A percentile compares a stretch with the other conserved stretches of the same genome.
Evolutionary conservation across 352 stramenopile genomes (phyloP).

Genomic region (Blastocystis sp.): DNA sequence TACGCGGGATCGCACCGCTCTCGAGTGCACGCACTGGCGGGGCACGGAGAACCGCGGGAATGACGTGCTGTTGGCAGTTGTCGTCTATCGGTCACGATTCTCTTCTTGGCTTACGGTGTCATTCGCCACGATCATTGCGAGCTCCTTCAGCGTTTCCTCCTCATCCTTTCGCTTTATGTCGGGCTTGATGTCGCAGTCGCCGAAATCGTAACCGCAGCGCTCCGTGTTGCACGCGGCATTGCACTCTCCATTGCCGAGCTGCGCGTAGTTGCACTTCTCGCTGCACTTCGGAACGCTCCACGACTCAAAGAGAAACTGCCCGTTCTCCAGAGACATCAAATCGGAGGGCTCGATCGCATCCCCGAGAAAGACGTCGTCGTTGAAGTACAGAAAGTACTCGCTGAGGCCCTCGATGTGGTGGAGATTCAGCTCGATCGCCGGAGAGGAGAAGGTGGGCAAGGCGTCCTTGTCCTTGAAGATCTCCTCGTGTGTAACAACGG

Average conservation of each 20-base stretch:
- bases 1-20: background rate
- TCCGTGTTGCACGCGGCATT: conserved; percentile 87
- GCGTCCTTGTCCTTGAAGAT: conserved; percentile 85
- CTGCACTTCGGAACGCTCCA: conserved; percentile 90
- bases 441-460: conserved; percentile 90
- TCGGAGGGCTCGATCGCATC: conserved; percentile 85
- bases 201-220: conserved; percentile 88
- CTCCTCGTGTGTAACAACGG: conserved; percentile 85
- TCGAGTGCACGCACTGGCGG: background rate
- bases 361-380: conserved; percentile 93
- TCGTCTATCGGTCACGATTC: background rate
- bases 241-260: conserved; percentile 79
- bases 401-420: conserved; percentile 89
- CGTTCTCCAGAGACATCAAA: conserved; percentile 84
- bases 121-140: too few relatives aligned
- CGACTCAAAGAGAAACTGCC: conserved; percentile 88
- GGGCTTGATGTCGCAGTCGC: conserved; percentile 83
- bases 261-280: conserved; percentile 79
- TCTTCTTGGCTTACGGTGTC: too few relatives aligned
- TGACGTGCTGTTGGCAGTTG: background rate
- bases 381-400: conserved; percentile 92
- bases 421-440: conserved; percentile 90
- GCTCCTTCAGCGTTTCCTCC: background rate
- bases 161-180: background rate
- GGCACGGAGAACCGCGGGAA: background rate